A percentile compares a stretch with the other conserved stretches of the same genome.
Evolutionary conservation across 805 yeast genomes (phyloP).

Genomic region (Metschnikowia proteae): DNA sequence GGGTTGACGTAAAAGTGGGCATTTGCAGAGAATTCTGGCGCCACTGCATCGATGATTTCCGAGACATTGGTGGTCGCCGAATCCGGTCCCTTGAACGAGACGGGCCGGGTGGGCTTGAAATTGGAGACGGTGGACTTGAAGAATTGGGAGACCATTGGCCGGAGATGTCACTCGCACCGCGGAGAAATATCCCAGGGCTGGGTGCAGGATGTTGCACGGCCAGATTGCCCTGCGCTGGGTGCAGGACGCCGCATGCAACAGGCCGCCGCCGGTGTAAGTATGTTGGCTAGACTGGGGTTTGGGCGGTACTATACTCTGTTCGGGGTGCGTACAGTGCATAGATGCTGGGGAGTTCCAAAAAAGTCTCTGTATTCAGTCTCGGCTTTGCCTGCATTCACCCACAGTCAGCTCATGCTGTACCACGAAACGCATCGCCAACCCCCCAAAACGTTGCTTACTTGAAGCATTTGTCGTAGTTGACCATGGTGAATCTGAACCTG

Average conservation of each 20-base stretch:
- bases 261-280: too few species aligned
- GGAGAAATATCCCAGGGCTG: too few species aligned
- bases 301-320: too few species aligned
- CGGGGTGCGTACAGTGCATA: too few species aligned
- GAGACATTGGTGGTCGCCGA: background rate
- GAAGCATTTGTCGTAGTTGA: constrained; percentile 17
- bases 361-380: background rate
- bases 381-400: too few species aligned
- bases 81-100: background rate
- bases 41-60: constrained; percentile 33
- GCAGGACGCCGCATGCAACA: too few species aligned
- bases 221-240: background rate
- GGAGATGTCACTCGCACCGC: background rate
- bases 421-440: too few species aligned
- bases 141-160: constrained; percentile 9
- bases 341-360: too few species aligned
- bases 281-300: too few species aligned
- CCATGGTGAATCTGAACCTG: constrained; percentile 18
- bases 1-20: constrained; percentile 45
- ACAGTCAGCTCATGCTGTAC: too few species aligned
- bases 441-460: background rate
- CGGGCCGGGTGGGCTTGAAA: constrained; percentile 10
- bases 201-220: background rate
- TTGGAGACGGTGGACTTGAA: constrained; percentile 14
- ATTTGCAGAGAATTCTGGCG: constrained; percentile 38